phyloP scores from a whole-genome alignment of 2,329 filamentous ascomycete genomes.

The Xylariomycetidae sp. region DNA sequence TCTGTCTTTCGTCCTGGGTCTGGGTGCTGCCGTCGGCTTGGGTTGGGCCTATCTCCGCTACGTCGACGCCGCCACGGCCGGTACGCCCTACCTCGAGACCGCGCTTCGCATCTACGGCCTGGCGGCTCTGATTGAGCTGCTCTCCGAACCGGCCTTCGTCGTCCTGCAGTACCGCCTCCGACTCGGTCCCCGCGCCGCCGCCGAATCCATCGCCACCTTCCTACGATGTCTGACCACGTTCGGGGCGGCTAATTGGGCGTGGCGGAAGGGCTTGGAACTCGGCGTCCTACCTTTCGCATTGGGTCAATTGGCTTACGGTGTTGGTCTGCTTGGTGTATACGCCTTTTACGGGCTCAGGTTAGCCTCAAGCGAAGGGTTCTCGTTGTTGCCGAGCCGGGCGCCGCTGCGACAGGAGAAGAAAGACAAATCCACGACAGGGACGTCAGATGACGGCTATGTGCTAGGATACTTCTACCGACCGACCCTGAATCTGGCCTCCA shows the following conservation, averaged over 20 bases:
- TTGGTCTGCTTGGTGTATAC: conserved; percentile 67
- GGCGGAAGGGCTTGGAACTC: conserved; percentile 44
- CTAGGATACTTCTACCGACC: conserved; percentile 61
- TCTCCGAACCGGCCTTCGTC: conserved; percentile 85
- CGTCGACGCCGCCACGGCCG: conserved; percentile 39
- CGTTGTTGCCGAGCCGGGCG: conserved; percentile 51
- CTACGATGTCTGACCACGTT: conserved; percentile 73
- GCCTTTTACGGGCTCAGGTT: conserved; percentile 53
- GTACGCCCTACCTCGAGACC: conserved; percentile 59
- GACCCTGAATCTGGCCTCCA: conserved; percentile 69
- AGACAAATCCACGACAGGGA: not conserved
- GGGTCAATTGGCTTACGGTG: conserved; percentile 76
- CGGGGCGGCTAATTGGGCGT: conserved; percentile 61
- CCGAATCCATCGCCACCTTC: conserved; percentile 80
- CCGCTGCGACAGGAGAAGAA: conserved; percentile 11
- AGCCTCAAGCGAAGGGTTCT: conserved; percentile 59
- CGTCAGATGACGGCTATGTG: conserved; percentile 36
- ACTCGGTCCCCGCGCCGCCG: conserved; percentile 74
- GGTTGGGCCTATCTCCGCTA: conserved; percentile 63
- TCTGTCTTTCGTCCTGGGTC: conserved; percentile 66
- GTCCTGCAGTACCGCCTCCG: conserved; percentile 77
- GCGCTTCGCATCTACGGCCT: conserved; percentile 52
- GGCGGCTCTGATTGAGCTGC: conserved; percentile 65
- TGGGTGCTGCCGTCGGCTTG: conserved; percentile 58
- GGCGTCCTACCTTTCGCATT: conserved; percentile 86